A percentile compares a stretch with the other conserved stretches of the same genome.
Conservation (phyloP, 2,329 filamentous ascomycete genomes). For the Boeremia exigua region DNA sequence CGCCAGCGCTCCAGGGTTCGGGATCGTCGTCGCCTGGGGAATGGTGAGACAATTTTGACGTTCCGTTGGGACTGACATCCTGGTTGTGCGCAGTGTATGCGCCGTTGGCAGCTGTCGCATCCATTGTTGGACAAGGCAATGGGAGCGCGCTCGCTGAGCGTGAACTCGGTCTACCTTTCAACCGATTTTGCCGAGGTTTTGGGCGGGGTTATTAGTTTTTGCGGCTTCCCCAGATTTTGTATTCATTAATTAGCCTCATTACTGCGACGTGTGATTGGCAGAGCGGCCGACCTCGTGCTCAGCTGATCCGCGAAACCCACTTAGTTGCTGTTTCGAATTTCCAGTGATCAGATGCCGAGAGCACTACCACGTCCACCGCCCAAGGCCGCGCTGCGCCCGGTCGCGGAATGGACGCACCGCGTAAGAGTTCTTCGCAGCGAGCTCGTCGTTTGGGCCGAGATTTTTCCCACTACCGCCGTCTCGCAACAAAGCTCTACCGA, state of each 20-base stretch:
- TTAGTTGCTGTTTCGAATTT: conserved; percentile 12
- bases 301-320: conserved; percentile 15
- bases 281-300: conserved; percentile 1
- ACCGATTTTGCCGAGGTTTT: conserved; percentile 19
- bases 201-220: conserved; percentile 28
- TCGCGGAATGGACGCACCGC: conserved; percentile 8
- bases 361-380: conserved; percentile 5
- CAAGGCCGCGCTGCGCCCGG: not conserved
- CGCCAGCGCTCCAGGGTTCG: conserved; percentile 43
- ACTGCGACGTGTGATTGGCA: conserved; percentile 25
- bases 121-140: conserved; percentile 38
- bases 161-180: conserved; percentile 16
- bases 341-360: conserved; percentile 10
- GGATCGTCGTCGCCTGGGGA: conserved; percentile 43
- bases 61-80: conserved; percentile 40
- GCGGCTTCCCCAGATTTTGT: conserved; percentile 34
- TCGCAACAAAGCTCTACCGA: no score
- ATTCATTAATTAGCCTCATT: conserved; percentile 9
- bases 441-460: conserved; percentile 30
- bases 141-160: conserved; percentile 31
- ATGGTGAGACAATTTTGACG: conserved; percentile 41
- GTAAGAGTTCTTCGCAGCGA: conserved; percentile 24
- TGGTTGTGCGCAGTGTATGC: conserved; percentile 31
- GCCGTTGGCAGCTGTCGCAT: conserved; percentile 29
- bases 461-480: conserved; percentile 13